Evolutionary conservation across 441 rosid genomes (phyloP).

Genomic region (Croton setiger): DNA sequence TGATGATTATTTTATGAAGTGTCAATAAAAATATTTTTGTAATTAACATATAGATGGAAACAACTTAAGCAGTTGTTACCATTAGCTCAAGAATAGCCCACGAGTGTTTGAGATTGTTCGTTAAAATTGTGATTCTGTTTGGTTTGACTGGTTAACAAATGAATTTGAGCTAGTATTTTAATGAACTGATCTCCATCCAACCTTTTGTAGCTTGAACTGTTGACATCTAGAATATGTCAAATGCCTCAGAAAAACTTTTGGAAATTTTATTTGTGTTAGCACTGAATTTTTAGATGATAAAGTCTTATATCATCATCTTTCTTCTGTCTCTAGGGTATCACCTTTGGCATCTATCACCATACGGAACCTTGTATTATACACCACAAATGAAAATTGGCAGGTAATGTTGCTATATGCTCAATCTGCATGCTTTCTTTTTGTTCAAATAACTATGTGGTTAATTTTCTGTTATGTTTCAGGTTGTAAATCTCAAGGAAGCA

Average conservation of each 20-base stretch:
- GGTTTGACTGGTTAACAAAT: not conserved
- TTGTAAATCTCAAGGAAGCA: conserved; percentile 94
- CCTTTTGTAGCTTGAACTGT: not conserved
- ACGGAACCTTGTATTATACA: conserved; percentile 70
- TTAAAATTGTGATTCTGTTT: not conserved
- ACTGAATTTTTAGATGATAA: not conserved
- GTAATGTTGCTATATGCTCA: conserved; percentile 34
- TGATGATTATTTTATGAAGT: too few relatives aligned
- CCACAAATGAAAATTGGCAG: conserved; percentile 97
- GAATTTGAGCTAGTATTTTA: not conserved
- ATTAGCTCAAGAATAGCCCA: too few relatives aligned
- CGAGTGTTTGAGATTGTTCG: not conserved
- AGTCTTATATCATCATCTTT: conserved; percentile 21
- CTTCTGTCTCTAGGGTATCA: conserved; percentile 62
- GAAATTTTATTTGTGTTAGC: not conserved
- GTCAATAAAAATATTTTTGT: too few relatives aligned
- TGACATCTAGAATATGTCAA: not conserved
- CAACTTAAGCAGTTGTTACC: too few relatives aligned
- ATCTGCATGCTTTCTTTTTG: conserved; percentile 14
- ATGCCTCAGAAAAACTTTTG: not conserved
- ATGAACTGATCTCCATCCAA: not conserved
- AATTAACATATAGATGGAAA: too few relatives aligned
- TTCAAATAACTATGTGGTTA: conserved; percentile 21
- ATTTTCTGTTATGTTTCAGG: conserved; percentile 37
- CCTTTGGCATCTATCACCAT: conserved; percentile 94